phyloP scores from a whole-genome alignment of 116 monocot species.

The Dioscorea cayenensis region DNA sequence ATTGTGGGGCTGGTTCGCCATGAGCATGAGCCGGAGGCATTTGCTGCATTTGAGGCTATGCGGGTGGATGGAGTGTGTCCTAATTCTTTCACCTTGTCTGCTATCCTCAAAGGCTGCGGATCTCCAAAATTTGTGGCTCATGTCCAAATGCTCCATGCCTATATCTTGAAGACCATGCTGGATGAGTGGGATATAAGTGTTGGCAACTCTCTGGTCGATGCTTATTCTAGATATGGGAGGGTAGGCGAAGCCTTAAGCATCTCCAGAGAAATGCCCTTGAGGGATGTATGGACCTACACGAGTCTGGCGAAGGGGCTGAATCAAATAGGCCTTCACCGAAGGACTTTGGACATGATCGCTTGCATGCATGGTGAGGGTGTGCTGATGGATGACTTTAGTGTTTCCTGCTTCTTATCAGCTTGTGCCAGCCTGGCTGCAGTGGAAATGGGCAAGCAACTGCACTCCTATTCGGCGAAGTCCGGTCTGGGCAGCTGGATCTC shows the following conservation, averaged over 20 bases:
- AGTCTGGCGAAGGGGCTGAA: constrained; percentile 63
- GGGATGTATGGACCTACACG: constrained; percentile 64
- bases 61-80: constrained; percentile 39
- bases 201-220: constrained; percentile 72
- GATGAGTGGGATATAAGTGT: constrained; percentile 22
- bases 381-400: constrained; percentile 43
- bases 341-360: constrained; percentile 37
- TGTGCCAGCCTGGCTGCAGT: constrained; percentile 44
- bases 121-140: constrained; percentile 19
- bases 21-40: constrained; percentile 27
- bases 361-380: constrained; percentile 33
- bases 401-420: constrained; percentile 67
- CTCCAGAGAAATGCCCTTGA: constrained; percentile 24
- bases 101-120: constrained; percentile 39
- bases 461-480: constrained; percentile 53
- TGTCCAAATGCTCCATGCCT: constrained; percentile 52
- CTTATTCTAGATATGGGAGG: constrained; percentile 47
- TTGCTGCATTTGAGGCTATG: constrained; percentile 52
- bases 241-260: constrained; percentile 41
- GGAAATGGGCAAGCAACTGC: constrained; percentile 59
- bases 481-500: constrained; percentile 39
- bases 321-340: constrained; percentile 39
- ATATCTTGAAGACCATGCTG: constrained; percentile 38
- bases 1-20: constrained; percentile 33
- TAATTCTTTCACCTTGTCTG: constrained; percentile 59